Evolutionary conservation across 108 stramenopile species (phyloP).

Genomic region (Fistulifera pelliculosa): DNA sequence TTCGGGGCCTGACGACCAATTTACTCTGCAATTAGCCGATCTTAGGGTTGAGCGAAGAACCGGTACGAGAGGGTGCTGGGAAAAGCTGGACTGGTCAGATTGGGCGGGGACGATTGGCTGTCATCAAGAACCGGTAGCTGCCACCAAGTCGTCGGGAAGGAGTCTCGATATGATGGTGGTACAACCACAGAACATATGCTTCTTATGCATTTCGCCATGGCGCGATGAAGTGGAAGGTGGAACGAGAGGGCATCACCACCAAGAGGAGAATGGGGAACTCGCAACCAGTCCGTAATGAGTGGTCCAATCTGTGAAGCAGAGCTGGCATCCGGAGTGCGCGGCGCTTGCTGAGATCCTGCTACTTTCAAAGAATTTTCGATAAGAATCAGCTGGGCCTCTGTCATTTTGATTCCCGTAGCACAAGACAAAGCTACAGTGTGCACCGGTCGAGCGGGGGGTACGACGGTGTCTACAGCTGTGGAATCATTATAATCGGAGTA

Average conservation of each 20-base stretch:
- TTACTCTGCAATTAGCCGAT: slow-evolving; percentile 76
- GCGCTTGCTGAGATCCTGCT: slow-evolving; percentile 30
- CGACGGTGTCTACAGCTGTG: slow-evolving; percentile 16
- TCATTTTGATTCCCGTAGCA: slow-evolving; percentile 76
- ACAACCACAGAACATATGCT: slow-evolving; percentile 65
- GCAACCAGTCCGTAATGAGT: slow-evolving; percentile 80
- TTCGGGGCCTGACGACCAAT: slow-evolving; percentile 85
- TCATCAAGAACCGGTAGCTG: slow-evolving; percentile 73
- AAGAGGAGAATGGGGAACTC: slow-evolving; percentile 80
- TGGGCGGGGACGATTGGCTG: slow-evolving; percentile 14
- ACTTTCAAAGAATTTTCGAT: slow-evolving; percentile 67
- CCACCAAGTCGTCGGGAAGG: slow-evolving; percentile 65
- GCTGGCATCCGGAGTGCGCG: background rate
- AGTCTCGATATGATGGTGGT: slow-evolving; percentile 38
- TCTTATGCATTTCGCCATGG: slow-evolving; percentile 64
- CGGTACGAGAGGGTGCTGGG: slow-evolving; percentile 56
- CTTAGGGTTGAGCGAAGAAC: slow-evolving; percentile 59
- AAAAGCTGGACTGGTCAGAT: slow-evolving; percentile 13
- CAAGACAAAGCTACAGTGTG: slow-evolving; percentile 68
- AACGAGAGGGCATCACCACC: slow-evolving; percentile 79
- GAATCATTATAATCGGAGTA: slow-evolving; percentile 18
- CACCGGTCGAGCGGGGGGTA: slow-evolving; percentile 9
- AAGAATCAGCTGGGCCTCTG: slow-evolving; percentile 67
- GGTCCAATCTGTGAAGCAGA: slow-evolving; percentile 34
- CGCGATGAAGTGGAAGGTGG: slow-evolving; percentile 81